Evolutionary conservation across 306 rosid genomes (phyloP).

Genomic region (Dalbergia oliveri): DNA sequence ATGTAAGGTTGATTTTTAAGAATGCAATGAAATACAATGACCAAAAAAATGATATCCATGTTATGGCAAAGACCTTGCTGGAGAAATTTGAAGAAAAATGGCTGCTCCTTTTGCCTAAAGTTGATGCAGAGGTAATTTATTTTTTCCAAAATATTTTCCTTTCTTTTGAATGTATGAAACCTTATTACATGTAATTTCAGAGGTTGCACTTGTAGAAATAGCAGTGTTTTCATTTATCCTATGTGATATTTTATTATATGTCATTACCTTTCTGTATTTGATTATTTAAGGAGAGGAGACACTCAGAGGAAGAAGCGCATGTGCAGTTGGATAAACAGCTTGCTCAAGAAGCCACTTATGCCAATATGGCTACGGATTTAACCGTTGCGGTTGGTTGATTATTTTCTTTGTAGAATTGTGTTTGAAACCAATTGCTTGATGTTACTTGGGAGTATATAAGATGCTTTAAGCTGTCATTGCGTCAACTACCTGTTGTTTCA

Average conservation of each 20-base stretch:
- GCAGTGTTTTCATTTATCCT: neutral
- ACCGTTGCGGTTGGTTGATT: constrained; percentile 57
- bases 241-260: constrained; percentile 1
- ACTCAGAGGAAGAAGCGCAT: constrained; percentile 63
- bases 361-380: constrained; percentile 73
- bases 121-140: constrained; percentile 68
- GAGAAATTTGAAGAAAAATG: constrained; percentile 80
- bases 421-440: constrained; percentile 10
- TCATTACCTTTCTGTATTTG: constrained; percentile 1
- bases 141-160: constrained; percentile 30
- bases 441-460: constrained; percentile 31
- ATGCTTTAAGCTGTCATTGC: neutral
- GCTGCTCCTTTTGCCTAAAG: constrained; percentile 77
- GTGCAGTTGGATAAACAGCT: constrained; percentile 56
- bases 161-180: constrained; percentile 28
- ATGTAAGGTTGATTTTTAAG: constrained; percentile 78
- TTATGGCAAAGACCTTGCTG: constrained; percentile 82
- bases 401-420: constrained; percentile 31
- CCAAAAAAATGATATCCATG: constrained; percentile 63
- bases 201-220: constrained; percentile 4
- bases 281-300: constrained; percentile 66
- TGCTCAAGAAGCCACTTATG: constrained; percentile 70
- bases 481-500: constrained; percentile 49
- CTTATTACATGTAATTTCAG: neutral
- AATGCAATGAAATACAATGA: constrained; percentile 88